Percentiles rank a stretch among this genome's conserved stretches.
Conservation (phyloP, 257 asterid genomes). For the Coffea eugenioides region DNA sequence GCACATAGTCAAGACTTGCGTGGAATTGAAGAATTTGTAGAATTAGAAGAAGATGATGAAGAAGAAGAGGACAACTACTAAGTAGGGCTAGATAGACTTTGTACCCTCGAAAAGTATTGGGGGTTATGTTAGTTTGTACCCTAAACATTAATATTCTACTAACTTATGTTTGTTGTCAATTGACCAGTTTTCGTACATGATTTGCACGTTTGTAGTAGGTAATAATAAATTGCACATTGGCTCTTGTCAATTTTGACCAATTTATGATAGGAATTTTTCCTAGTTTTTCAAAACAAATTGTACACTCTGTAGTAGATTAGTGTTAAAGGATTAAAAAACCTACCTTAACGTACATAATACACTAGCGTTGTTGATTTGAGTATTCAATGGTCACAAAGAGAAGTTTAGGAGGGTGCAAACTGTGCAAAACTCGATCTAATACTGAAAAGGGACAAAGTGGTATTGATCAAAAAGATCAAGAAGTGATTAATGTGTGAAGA, state of each 20-base stretch:
- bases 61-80: constrained; percentile 10
- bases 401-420: not conserved
- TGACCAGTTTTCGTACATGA: not conserved
- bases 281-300: not conserved
- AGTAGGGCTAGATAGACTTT: not conserved
- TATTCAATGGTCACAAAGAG: not conserved
- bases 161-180: not conserved
- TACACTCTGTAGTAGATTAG: not conserved
- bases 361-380: no score
- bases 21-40: constrained; percentile 17
- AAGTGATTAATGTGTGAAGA: constrained; percentile 6
- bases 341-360: no score
- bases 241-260: not conserved
- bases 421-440: not conserved
- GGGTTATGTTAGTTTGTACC: not conserved
- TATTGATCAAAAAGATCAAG: not conserved
- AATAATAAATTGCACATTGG: not conserved
- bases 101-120: not conserved
- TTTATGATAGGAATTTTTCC: not conserved
- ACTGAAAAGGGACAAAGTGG: not conserved
- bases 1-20: constrained; percentile 53
- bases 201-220: not conserved
- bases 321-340: not conserved
- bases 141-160: not conserved
- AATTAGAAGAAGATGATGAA: constrained; percentile 32